Evolutionary conservation across 495 filamentous ascomycete species (phyloP).

Genomic region (Penicillium odoratum): DNA sequence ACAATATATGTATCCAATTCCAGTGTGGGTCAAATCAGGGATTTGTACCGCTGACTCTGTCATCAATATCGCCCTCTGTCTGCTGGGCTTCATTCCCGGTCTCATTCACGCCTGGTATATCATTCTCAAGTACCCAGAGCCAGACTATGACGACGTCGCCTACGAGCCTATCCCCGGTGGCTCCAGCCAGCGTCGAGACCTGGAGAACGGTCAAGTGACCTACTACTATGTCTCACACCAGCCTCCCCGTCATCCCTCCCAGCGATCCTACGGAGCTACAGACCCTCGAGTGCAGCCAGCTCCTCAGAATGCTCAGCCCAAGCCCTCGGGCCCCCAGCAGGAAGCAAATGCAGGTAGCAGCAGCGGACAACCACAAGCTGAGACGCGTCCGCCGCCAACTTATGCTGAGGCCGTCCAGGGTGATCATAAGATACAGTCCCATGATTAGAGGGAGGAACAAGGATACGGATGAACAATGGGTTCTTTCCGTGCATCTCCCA

Average conservation of each 20-base stretch:
- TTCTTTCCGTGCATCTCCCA: background rate
- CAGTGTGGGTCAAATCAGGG: slow-evolving; percentile 95
- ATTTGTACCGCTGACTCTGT: slow-evolving; percentile 90
- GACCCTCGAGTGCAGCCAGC: slow-evolving; percentile 26
- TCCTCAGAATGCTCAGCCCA: slow-evolving; percentile 22
- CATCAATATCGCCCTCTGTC: slow-evolving; percentile 92
- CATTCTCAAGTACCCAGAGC: slow-evolving; percentile 85
- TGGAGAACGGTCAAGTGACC: slow-evolving; percentile 55
- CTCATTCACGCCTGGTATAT: slow-evolving; percentile 98
- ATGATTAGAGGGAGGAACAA: slow-evolving; percentile 46
- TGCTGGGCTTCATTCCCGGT: slow-evolving; percentile 87
- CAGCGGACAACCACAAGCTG: slow-evolving; percentile 35
- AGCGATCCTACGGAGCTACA: slow-evolving; percentile 42
- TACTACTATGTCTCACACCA: slow-evolving; percentile 68
- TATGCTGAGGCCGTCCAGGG: slow-evolving; percentile 86
- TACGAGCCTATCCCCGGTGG: slow-evolving; percentile 61
- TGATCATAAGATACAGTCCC: slow-evolving; percentile 82
- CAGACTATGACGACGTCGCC: slow-evolving; percentile 52
- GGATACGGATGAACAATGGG: background rate
- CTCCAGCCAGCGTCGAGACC: slow-evolving; percentile 45
- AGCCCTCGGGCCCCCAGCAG: slow-evolving; percentile 16
- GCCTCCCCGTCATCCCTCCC: slow-evolving; percentile 40
- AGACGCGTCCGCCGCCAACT: slow-evolving; percentile 61
- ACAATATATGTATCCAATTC: slow-evolving; percentile 3
- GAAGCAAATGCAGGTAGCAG: slow-evolving; percentile 28